phyloP scores from a whole-genome alignment of 768 basidiomycete species.

The Lactarius vividus region DNA sequence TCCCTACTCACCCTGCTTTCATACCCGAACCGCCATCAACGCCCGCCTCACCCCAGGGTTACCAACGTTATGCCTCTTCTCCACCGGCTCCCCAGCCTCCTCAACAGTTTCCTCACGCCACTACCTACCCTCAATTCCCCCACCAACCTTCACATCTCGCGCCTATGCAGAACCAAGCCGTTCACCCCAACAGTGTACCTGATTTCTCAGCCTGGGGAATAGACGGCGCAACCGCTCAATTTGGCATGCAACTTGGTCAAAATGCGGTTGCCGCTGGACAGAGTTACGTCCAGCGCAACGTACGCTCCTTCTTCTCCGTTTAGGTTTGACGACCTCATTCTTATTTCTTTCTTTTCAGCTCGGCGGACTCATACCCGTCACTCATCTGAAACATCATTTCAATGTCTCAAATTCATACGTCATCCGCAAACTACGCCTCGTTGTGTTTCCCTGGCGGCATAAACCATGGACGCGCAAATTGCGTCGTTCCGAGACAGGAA shows the following conservation, averaged over 20 bases:
- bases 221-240: conserved; percentile 90
- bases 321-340: neutral
- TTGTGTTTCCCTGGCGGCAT: conserved; percentile 96
- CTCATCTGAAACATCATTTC: conserved; percentile 84
- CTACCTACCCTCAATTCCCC: conserved; percentile 50
- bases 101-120: conserved; percentile 36
- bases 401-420: conserved; percentile 97
- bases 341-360: conserved; percentile 48
- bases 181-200: conserved; percentile 31
- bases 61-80: conserved; percentile 69
- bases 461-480: conserved; percentile 78
- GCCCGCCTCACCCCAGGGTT: conserved; percentile 68
- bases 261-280: conserved; percentile 92
- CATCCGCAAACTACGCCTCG: conserved; percentile 77
- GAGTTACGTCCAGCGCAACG: conserved; percentile 94
- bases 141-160: conserved; percentile 40
- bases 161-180: conserved; percentile 10
- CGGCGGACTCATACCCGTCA: conserved; percentile 71
- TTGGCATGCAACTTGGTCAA: conserved; percentile 93
- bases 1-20: conserved; percentile 83
- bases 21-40: conserved; percentile 82
- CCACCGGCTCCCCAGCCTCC: conserved; percentile 40
- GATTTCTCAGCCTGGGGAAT: conserved; percentile 79
- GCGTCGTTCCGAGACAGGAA: conserved; percentile 57
- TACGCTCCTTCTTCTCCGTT: conserved; percentile 39